phyloP scores from a whole-genome alignment of 2,329 filamentous ascomycete genomes.

The Penicillium rolfsii region DNA sequence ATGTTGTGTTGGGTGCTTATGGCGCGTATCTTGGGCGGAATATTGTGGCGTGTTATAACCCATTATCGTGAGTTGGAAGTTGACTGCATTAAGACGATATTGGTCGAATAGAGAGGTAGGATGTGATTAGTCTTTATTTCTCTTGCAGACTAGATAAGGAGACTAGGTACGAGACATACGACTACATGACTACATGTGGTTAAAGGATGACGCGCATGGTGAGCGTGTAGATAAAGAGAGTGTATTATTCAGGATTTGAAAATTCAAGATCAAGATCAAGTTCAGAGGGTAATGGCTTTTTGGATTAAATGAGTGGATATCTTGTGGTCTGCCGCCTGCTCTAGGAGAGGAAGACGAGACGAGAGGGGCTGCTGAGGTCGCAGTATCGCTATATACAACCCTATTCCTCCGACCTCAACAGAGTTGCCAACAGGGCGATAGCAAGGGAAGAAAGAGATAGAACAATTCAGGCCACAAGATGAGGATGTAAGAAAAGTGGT shows the following conservation, averaged over 20 bases:
- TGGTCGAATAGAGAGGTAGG: neutral
- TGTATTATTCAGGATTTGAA: neutral
- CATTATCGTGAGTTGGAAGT: neutral
- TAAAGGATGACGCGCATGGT: constrained; percentile 12
- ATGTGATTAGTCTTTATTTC: neutral
- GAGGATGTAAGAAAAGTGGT: constrained; percentile 1
- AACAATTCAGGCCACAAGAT: constrained; percentile 13
- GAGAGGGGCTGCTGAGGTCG: constrained; percentile 17
- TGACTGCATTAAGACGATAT: neutral
- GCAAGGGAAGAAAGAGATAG: neutral
- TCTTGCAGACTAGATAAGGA: neutral
- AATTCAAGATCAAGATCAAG: too few species aligned
- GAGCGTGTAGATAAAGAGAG: constrained; percentile 12
- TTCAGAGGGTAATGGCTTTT: constrained; percentile 3
- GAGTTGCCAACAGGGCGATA: neutral
- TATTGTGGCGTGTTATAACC: neutral
- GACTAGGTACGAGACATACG: neutral
- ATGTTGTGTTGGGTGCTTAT: neutral
- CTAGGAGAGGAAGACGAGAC: neutral
- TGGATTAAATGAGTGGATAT: constrained; percentile 7
- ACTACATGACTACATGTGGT: constrained; percentile 17
- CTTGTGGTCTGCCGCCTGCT: neutral
- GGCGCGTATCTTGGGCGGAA: neutral
- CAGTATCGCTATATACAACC: constrained; percentile 30
- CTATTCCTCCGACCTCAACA: constrained; percentile 21